Evolutionary conservation across 257 asterid genomes (phyloP).

Genomic region (Mitragyna speciosa): DNA sequence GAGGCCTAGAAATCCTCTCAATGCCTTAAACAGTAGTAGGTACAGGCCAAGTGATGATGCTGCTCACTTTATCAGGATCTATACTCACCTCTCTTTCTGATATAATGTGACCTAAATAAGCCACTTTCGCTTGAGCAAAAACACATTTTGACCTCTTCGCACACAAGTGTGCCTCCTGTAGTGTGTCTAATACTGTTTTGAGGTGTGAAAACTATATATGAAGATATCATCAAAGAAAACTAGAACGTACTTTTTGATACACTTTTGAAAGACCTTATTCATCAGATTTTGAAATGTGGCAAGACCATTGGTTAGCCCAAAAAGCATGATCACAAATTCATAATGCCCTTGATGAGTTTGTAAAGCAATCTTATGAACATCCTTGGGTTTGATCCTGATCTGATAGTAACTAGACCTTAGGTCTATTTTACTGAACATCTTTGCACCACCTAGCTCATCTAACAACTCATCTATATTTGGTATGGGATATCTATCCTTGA

Average conservation of each 20-base stretch:
- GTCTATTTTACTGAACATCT: background rate
- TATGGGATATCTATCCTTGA: no score
- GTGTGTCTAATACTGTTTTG: no score
- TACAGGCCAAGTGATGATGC: background rate
- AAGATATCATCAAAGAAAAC: background rate
- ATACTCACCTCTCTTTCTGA: background rate
- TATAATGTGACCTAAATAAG: background rate
- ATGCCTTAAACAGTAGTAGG: background rate
- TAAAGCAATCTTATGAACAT: no score
- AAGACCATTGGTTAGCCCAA: no score
- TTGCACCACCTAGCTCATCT: background rate
- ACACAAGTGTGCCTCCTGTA: background rate
- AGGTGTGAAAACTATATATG: background rate
- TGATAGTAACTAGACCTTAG: background rate
- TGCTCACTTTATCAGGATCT: background rate
- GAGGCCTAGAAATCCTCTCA: background rate
- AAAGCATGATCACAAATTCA: no score
- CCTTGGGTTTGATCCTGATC: no score
- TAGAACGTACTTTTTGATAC: background rate
- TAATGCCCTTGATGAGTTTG: no score
- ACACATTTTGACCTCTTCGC: background rate
- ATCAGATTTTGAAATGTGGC: background rate
- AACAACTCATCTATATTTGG: background rate
- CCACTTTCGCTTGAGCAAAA: background rate
- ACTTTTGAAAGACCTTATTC: background rate